These are phyloP conservation scores for Achaetomium macrosporum DNA, from an alignment of 2,329 filamentous ascomycete genomes.

Conservation along the genomic window DNA sequence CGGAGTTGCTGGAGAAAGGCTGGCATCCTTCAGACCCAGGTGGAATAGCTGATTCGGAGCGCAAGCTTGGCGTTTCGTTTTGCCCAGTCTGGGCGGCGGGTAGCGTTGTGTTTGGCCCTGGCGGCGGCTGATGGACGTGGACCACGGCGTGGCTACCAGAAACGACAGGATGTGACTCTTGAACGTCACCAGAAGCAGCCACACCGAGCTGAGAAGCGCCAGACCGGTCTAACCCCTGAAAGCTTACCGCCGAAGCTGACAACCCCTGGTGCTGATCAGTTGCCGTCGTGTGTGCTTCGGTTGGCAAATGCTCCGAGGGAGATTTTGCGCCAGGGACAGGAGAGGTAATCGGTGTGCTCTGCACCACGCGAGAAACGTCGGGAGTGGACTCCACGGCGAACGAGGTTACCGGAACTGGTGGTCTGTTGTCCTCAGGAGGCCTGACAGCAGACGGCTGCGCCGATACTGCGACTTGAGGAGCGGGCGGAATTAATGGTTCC, in stretches of 20 bases:
- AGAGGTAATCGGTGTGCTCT: background rate
- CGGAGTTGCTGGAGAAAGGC: background rate
- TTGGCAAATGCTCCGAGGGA: background rate
- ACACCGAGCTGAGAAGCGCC: background rate
- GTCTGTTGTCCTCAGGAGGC: background rate
- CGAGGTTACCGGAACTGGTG: background rate
- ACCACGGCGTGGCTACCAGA: too few species aligned
- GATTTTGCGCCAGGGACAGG: background rate
- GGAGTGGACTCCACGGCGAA: background rate
- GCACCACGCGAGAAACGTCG: background rate
- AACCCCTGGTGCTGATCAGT: background rate
- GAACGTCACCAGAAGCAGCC: background rate
- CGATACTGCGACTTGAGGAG: background rate
- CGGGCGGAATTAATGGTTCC: background rate
- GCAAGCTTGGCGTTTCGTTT: background rate
- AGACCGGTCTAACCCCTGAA: background rate
- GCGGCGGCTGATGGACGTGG: background rate
- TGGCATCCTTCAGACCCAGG: background rate
- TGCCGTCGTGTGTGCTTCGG: background rate
- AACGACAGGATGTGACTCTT: background rate
- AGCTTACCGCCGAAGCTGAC: background rate
- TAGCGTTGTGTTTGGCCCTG: background rate
- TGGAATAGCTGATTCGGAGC: background rate
- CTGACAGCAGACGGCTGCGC: background rate
- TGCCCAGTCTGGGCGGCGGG: background rate